Evolutionary conservation across 306 rosid genomes (phyloP).

Genomic region (Sphenostylis stenocarpa): DNA sequence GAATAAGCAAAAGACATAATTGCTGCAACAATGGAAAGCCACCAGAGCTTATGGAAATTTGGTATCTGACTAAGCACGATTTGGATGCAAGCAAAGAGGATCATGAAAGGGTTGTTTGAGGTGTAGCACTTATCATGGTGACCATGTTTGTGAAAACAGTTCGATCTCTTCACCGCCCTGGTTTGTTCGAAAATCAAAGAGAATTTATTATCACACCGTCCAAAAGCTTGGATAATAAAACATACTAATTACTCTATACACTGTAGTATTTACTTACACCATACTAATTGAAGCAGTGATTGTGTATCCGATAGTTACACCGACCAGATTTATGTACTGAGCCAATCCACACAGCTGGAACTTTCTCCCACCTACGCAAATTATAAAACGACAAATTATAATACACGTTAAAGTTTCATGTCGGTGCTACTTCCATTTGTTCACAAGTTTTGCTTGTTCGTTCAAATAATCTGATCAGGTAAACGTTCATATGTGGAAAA

Average conservation of each 20-base stretch:
- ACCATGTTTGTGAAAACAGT: constrained; percentile 85
- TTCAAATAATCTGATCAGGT: neutral
- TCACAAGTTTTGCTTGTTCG: neutral
- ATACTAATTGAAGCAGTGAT: constrained; percentile 93
- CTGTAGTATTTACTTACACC: constrained; percentile 66
- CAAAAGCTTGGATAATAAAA: neutral
- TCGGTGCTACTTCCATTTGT: neutral
- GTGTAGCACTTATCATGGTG: constrained; percentile 56
- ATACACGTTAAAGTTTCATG: neutral
- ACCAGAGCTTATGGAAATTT: constrained; percentile 81
- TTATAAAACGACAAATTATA: neutral
- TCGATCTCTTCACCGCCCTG: constrained; percentile 90
- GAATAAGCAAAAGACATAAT: constrained; percentile 96
- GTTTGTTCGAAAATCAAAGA: neutral
- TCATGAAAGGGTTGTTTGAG: constrained; percentile 75
- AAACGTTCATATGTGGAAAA: too few relatives aligned
- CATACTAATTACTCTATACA: too few relatives aligned
- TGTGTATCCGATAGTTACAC: constrained; percentile 90
- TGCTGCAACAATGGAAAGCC: constrained; percentile 96
- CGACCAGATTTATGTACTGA: constrained; percentile 78
- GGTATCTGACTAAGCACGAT: constrained; percentile 82
- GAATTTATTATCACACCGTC: neutral
- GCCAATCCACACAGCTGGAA: constrained; percentile 91
- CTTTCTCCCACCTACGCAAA: constrained; percentile 65
- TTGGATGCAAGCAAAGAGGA: constrained; percentile 72